These are phyloP conservation scores for Solanum ossicruentum DNA, from an alignment of 257 asterid genomes.

Conservation along the genomic window DNA sequence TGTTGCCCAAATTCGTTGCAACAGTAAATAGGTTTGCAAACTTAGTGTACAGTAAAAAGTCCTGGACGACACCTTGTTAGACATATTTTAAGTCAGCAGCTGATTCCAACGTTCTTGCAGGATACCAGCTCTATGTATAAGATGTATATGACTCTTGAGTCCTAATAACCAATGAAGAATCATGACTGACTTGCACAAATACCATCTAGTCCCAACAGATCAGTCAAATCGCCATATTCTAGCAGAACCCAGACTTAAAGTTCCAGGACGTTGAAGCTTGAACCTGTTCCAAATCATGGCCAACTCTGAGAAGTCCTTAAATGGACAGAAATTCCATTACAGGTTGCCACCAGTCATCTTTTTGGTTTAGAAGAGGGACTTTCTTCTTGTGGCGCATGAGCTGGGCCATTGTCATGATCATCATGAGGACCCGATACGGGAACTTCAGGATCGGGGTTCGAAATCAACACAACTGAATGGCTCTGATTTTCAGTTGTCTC, in stretches of 20 bases:
- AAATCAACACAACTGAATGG: slow-evolving; percentile 22
- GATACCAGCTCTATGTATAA: neutral
- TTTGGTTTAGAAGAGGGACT: neutral
- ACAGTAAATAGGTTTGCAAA: neutral
- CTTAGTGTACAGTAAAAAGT: neutral
- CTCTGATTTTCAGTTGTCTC: slow-evolving; percentile 18
- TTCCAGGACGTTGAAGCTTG: neutral
- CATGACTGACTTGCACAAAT: neutral
- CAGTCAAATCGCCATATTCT: neutral
- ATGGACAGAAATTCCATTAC: neutral
- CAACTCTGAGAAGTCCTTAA: neutral
- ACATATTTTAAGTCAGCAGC: neutral
- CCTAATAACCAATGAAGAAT: neutral
- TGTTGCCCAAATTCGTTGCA: neutral
- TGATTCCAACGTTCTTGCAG: neutral
- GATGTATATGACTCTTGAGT: neutral
- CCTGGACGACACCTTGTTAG: neutral
- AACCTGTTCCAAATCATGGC: neutral
- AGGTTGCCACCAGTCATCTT: neutral
- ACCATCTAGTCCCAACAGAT: neutral
- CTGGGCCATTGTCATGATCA: slow-evolving; percentile 13
- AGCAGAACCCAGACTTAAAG: neutral
- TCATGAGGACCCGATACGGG: slow-evolving; percentile 15
- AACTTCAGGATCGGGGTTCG: slow-evolving; percentile 13
- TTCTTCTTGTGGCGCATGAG: neutral